Conservation (phyloP, 2,329 filamentous ascomycete genomes). For the Epichloe sp. region DNA sequence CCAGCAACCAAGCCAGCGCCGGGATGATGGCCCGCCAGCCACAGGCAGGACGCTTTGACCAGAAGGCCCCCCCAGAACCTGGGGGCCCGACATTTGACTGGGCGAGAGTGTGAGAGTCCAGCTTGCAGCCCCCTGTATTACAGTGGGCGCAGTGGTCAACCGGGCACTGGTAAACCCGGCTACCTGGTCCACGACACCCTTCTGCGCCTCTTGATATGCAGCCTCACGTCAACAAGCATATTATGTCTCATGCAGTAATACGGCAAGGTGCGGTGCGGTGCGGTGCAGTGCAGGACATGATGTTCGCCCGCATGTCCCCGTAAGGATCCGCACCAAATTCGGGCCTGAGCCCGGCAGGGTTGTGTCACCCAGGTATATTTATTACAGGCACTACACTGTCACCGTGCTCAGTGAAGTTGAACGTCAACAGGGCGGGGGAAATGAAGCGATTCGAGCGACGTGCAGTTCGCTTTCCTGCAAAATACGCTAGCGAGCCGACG, state of each 20-base stretch:
- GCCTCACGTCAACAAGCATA: neutral
- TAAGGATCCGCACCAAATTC: no score
- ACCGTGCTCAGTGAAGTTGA: no score
- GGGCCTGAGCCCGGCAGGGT: no score
- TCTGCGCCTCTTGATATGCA: neutral
- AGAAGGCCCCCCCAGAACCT: neutral
- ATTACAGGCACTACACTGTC: neutral
- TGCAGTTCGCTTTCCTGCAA: neutral
- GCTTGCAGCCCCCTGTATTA: neutral
- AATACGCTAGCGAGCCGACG: neutral
- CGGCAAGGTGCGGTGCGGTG: no score
- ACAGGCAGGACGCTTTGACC: neutral
- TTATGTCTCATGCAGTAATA: neutral
- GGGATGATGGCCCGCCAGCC: neutral
- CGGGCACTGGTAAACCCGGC: neutral
- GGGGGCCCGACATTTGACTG: conserved; percentile 4
- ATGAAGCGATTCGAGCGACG: no score
- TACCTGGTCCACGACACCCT: conserved; percentile 1
- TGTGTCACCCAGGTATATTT: no score
- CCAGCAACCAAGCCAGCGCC: no score
- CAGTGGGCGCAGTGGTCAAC: neutral
- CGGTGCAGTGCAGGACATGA: no score
- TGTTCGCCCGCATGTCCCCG: no score
- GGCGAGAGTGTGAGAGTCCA: neutral
- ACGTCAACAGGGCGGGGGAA: no score